Percentiles rank a stretch among this genome's conserved stretches.
These are phyloP conservation scores for Ogataea dorogensis DNA, from an alignment of 805 yeast genomes.

Conservation along the genomic window DNA sequence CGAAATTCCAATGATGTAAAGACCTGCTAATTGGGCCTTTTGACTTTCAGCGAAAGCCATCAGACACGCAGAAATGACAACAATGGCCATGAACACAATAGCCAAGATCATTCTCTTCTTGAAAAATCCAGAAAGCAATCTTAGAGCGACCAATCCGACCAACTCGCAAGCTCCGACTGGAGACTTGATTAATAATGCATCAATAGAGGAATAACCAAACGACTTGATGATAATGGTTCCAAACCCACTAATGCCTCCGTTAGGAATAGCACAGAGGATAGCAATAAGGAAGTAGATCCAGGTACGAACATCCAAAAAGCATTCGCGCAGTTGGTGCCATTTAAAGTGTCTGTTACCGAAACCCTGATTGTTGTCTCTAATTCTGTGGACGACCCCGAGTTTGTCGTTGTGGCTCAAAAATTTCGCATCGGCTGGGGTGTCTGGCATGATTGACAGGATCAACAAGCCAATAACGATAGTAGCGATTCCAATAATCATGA, in stretches of 20 bases:
- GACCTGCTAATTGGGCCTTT: conserved; percentile 29
- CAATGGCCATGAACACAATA: conserved; percentile 17
- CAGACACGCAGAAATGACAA: conserved; percentile 31
- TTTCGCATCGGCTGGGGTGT: conserved; percentile 48
- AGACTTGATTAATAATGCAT: conserved; percentile 23
- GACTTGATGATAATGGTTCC: conserved; percentile 37
- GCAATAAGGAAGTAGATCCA: conserved; percentile 43
- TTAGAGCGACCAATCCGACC: conserved; percentile 34
- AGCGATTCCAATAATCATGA: conserved; percentile 52
- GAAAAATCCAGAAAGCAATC: conserved; percentile 25
- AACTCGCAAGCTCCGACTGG: conserved; percentile 32
- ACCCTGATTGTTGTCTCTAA: conserved; percentile 24
- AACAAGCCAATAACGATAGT: conserved; percentile 40
- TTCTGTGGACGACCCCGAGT: conserved; percentile 34
- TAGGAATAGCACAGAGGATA: conserved; percentile 28
- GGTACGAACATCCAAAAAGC: conserved; percentile 33
- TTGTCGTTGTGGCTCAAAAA: conserved; percentile 38
- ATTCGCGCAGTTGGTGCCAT: conserved; percentile 21
- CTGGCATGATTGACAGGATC: conserved; percentile 44
- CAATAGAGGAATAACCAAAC: conserved; percentile 26
- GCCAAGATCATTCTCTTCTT: conserved; percentile 27
- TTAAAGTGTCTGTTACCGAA: conserved; percentile 25
- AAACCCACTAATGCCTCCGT: conserved; percentile 43
- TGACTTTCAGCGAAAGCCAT: conserved; percentile 25
- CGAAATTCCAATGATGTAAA: conserved; percentile 27